Evolutionary conservation across 148 eudicot genomes (phyloP), one percentile per base, ranked within the genome.

Genomic region (Dianthus caryophyllus): DNA sequence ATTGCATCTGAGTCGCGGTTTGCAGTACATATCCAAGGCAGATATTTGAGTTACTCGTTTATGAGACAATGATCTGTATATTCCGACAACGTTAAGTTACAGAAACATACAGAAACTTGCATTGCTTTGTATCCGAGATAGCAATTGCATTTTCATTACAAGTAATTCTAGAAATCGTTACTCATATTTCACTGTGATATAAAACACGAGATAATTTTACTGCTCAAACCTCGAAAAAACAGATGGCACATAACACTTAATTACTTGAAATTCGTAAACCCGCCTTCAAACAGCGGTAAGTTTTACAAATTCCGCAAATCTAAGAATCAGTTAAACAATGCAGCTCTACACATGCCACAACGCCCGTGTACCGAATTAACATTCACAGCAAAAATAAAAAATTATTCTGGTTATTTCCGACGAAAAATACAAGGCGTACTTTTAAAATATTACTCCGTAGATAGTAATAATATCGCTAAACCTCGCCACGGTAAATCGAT

Each of bases 71-170:
- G 55, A 22, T 64, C 30, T 74, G 73, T 74, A 61, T 52, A 74
- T 61, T 75, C 46, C 61, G 30, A 75, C 66, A 26, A 41, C 67
- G 74, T 65, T 57, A 57, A 47, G 61, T 38, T 33, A n/a, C 38
- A 29, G 21, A 17, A 22, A 33, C 47, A 14, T 22, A 33, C 38
- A 33, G 38, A 33, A 33, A 33, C 38, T 33, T 33, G 38, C 3
- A 7, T 33, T 2, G 38, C 38, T 33, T n/a, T n/a, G n/a, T n/a
- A n/a, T n/a, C n/a, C n/a, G n/a, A n/a, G n/a, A n/a, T n/a, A n/a
- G n/a, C n/a, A n/a, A n/a, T n/a, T n/a, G n/a, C n/a, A n/a, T 54
- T 13, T 66, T 18, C 31, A 41, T 41, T 4, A 41, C 44, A 41
- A 41, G 44, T 41, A 41, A 41, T 41, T 41, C 11, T 13, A 9